Evolutionary conservation across 2,329 filamentous ascomycete species (phyloP).

Genomic region (Hypoxylon sp.): DNA sequence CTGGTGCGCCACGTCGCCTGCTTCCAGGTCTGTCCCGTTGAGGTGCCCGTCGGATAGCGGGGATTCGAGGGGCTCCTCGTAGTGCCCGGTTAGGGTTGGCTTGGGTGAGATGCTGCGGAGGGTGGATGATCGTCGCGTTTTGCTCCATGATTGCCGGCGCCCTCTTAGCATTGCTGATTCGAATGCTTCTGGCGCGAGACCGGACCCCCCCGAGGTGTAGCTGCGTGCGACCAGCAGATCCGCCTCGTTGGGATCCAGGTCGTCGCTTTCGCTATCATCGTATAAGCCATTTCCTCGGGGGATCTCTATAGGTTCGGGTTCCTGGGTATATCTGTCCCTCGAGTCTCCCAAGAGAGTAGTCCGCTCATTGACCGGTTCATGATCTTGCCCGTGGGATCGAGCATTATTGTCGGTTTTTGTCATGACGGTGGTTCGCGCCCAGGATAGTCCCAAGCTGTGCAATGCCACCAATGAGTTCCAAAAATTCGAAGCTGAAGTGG

Average conservation of each 20-base stretch:
- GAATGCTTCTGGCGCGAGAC: constrained; percentile 59
- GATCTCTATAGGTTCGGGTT: constrained; percentile 28
- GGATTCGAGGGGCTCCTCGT: not conserved
- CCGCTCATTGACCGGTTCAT: constrained; percentile 25
- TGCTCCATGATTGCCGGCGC: constrained; percentile 50
- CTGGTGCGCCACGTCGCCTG: constrained; percentile 1
- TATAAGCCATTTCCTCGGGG: constrained; percentile 29
- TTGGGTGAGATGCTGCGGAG: constrained; percentile 26
- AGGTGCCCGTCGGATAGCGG: constrained; percentile 5
- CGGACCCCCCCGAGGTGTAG: constrained; percentile 54
- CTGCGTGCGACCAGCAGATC: constrained; percentile 58
- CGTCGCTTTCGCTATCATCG: constrained; percentile 27
- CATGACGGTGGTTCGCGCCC: constrained; percentile 2
- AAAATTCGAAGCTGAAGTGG: constrained; percentile 7
- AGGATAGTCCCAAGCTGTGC: not conserved
- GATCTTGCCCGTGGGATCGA: constrained; percentile 10
- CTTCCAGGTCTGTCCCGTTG: constrained; percentile 12
- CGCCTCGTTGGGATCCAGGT: constrained; percentile 52
- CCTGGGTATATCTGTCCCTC: constrained; percentile 2
- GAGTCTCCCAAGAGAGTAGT: constrained; percentile 31
- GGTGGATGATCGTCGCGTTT: constrained; percentile 20
- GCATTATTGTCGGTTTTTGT: constrained; percentile 3
- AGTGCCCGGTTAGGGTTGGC: constrained; percentile 17
- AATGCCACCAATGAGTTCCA: constrained; percentile 5
- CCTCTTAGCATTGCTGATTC: constrained; percentile 58